phyloP scores from a whole-genome alignment of 345 rosid genomes.

The Hibiscus trionum region DNA sequence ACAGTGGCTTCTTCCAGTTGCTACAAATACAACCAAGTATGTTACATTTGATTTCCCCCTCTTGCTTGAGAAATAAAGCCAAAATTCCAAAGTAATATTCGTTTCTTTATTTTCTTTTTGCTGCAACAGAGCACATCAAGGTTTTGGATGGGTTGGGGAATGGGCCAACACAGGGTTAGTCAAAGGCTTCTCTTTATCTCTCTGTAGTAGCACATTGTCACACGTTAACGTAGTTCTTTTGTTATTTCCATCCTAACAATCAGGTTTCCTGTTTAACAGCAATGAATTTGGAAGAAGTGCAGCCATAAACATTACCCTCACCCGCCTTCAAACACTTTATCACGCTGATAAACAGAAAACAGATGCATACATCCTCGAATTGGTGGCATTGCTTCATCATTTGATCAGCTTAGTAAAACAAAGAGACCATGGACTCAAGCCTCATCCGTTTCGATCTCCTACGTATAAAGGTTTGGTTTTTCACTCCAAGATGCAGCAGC shows the following conservation, averaged over 20 bases:
- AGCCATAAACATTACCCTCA: conserved; percentile 27
- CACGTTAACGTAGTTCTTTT: background rate
- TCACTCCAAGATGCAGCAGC: conserved; percentile 37
- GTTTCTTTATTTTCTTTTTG: background rate
- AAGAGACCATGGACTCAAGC: conserved; percentile 33
- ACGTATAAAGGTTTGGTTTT: conserved; percentile 18
- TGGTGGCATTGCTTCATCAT: conserved; percentile 59
- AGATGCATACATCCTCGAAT: conserved; percentile 21
- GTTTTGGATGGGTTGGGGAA: conserved; percentile 98
- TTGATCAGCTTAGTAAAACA: conserved; percentile 48
- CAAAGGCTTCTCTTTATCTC: conserved; percentile 5
- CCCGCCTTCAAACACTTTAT: conserved; percentile 73
- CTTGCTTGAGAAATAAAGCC: background rate
- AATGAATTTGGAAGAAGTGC: conserved; percentile 25
- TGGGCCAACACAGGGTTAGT: conserved; percentile 88
- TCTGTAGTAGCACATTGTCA: background rate
- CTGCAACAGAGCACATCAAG: conserved; percentile 69
- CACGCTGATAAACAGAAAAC: conserved; percentile 64
- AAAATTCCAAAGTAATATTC: background rate
- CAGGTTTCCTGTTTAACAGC: conserved; percentile 17
- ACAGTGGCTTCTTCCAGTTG: conserved; percentile 76
- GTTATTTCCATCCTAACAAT: background rate
- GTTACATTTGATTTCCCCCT: conserved; percentile 8
- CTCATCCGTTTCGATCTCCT: conserved; percentile 31
- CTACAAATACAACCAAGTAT: conserved; percentile 78